Evolutionary conservation across 768 basidiomycete species (phyloP).

Genomic region (Pisolithus orientalis): DNA sequence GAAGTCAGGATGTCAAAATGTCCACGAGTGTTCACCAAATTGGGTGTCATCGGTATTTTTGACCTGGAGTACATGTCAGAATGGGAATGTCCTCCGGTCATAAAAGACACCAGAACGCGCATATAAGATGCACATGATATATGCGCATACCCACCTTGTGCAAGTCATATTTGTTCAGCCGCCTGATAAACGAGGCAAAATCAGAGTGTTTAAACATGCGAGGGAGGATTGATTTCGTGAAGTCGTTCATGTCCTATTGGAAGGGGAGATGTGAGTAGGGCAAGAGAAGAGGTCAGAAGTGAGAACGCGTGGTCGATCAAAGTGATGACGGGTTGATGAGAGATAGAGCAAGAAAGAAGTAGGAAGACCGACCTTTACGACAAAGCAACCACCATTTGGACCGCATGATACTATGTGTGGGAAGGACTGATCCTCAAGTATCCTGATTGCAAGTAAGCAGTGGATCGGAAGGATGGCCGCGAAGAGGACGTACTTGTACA

Average conservation of each 20-base stretch:
- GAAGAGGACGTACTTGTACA: conserved; percentile 65
- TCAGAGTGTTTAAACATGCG: conserved; percentile 95
- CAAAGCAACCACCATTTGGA: conserved; percentile 78
- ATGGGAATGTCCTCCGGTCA: too few relatives aligned
- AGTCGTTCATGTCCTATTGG: conserved; percentile 84
- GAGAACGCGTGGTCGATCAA: not conserved
- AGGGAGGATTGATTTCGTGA: conserved; percentile 85
- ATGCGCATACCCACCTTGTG: conserved; percentile 60
- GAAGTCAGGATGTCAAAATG: conserved; percentile 48
- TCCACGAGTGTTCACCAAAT: conserved; percentile 56
- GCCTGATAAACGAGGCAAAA: conserved; percentile 87
- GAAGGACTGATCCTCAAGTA: conserved; percentile 80
- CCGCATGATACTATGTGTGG: conserved; percentile 78
- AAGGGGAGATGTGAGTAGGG: conserved; percentile 3
- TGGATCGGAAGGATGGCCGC: not conserved
- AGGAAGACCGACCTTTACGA: conserved; percentile 57
- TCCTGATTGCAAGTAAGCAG: conserved; percentile 39
- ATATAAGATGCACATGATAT: not conserved
- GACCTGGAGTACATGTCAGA: conserved; percentile 33
- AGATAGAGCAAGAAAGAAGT: not conserved
- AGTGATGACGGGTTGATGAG: not conserved
- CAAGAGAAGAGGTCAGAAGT: not conserved
- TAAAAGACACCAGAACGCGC: too few relatives aligned
- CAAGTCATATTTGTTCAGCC: conserved; percentile 95
- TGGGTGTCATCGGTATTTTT: conserved; percentile 82